These are phyloP conservation scores for Vararia minispora DNA, from an alignment of 768 basidiomycete species.

Conservation along the genomic window DNA sequence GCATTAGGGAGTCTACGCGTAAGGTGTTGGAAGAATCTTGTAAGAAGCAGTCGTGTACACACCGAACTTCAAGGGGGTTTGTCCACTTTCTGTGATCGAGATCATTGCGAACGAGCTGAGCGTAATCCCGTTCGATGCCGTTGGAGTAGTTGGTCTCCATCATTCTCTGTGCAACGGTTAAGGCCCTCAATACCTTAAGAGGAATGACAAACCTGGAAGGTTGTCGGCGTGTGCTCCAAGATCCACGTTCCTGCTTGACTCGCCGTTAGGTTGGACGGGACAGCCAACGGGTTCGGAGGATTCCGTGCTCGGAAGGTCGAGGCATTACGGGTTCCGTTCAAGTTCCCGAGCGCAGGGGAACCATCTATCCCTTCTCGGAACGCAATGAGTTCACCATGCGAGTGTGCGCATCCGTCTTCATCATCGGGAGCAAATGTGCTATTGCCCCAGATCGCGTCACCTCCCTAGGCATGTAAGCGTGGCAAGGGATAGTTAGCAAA, in stretches of 20 bases:
- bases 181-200: not conserved
- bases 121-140: slow-evolving; percentile 73
- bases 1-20: slow-evolving; percentile 65
- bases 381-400: slow-evolving; percentile 74
- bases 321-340: not conserved
- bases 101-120: slow-evolving; percentile 51
- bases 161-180: slow-evolving; percentile 49
- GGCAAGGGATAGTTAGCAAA: not conserved
- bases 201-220: slow-evolving; percentile 53
- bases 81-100: slow-evolving; percentile 79
- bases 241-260: slow-evolving; percentile 70
- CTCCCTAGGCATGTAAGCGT: slow-evolving; percentile 42
- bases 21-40: not conserved
- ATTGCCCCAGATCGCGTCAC: slow-evolving; percentile 78
- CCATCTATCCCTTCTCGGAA: slow-evolving; percentile 53
- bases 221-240: slow-evolving; percentile 64
- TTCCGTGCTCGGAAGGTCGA: slow-evolving; percentile 1
- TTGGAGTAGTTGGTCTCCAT: slow-evolving; percentile 76
- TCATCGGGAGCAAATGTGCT: slow-evolving; percentile 74
- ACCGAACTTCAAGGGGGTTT: slow-evolving; percentile 81
- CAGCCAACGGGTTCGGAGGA: slow-evolving; percentile 11
- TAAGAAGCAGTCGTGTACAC: slow-evolving; percentile 3
- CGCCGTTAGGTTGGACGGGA: slow-evolving; percentile 60
- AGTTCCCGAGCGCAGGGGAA: not conserved
- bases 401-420: slow-evolving; percentile 34